Percentiles rank a stretch among this genome's conserved stretches.
phyloP scores from a whole-genome alignment of 768 basidiomycete genomes.

The Suillus spraguei region DNA sequence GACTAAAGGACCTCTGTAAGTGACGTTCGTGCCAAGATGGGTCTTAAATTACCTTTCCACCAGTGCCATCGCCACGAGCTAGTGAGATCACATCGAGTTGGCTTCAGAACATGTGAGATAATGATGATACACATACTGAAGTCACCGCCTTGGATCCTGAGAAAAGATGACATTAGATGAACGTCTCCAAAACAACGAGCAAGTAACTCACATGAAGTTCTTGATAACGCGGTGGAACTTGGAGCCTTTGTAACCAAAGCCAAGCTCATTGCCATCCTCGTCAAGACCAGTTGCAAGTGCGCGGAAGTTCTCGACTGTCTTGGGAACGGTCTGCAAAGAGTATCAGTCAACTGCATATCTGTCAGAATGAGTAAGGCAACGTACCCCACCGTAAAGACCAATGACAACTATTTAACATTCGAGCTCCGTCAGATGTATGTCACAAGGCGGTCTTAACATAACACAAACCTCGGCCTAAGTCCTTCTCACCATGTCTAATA shows the following conservation, averaged over 20 bases:
- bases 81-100: conserved; percentile 15
- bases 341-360: conserved; percentile 1
- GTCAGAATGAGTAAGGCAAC: conserved; percentile 18
- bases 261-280: conserved; percentile 65
- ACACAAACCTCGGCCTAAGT: conserved; percentile 75
- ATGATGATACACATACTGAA: conserved; percentile 67
- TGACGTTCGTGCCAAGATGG: background rate
- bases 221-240: conserved; percentile 97
- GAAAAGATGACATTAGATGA: conserved; percentile 6
- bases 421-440: conserved; percentile 10
- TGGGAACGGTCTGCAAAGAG: conserved; percentile 77
- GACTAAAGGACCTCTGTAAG: conserved; percentile 47
- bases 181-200: conserved; percentile 1
- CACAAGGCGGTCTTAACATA: background rate
- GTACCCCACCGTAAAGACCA: conserved; percentile 88
- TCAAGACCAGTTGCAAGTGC: conserved; percentile 84
- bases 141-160: conserved; percentile 96
- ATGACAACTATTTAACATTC: conserved; percentile 59
- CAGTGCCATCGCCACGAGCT: conserved; percentile 88
- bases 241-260: conserved; percentile 93
- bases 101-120: conserved; percentile 19
- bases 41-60: conserved; percentile 68
- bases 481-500: conserved; percentile 88
- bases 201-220: conserved; percentile 73
- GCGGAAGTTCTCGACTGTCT: conserved; percentile 97